phyloP scores from a whole-genome alignment of 176 grass and related monocot species.

The Paspalum vaginatum region DNA sequence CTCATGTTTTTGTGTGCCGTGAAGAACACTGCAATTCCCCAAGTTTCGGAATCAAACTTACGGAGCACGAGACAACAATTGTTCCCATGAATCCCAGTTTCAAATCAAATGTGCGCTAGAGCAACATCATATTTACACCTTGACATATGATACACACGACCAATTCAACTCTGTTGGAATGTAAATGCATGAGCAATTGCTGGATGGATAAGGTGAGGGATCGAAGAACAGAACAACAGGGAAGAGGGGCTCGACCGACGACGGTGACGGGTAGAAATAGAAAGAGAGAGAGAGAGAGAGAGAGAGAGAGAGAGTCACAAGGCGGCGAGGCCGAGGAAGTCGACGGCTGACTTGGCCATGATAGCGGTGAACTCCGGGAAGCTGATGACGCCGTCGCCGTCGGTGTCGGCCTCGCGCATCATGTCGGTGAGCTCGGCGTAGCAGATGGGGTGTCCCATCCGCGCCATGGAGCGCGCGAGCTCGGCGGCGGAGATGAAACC shows the following conservation, averaged over 20 bases:
- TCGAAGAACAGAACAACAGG: too few species aligned
- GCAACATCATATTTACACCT: not conserved
- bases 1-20: not conserved
- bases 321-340: slow-evolving; percentile 64
- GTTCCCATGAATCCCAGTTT: not conserved
- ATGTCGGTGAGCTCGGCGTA: slow-evolving; percentile 63
- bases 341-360: slow-evolving; percentile 67
- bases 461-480: slow-evolving; percentile 66
- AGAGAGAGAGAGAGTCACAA: slow-evolving; percentile 35
- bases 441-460: slow-evolving; percentile 66
- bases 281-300: too few species aligned
- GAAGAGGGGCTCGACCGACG: too few species aligned
- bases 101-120: slow-evolving; percentile 20
- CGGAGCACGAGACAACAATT: not conserved
- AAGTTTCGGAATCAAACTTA: not conserved
- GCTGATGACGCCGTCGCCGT: slow-evolving; percentile 65
- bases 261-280: too few species aligned
- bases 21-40: not conserved
- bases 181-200: too few species aligned
- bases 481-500: slow-evolving; percentile 70
- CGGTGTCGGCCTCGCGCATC: slow-evolving; percentile 68
- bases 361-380: slow-evolving; percentile 64
- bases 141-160: too few species aligned
- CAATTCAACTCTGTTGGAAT: too few species aligned
- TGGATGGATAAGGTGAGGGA: too few species aligned